phyloP scores from a whole-genome alignment of 2,329 filamentous ascomycete species.

The Talaromyces sp. region DNA sequence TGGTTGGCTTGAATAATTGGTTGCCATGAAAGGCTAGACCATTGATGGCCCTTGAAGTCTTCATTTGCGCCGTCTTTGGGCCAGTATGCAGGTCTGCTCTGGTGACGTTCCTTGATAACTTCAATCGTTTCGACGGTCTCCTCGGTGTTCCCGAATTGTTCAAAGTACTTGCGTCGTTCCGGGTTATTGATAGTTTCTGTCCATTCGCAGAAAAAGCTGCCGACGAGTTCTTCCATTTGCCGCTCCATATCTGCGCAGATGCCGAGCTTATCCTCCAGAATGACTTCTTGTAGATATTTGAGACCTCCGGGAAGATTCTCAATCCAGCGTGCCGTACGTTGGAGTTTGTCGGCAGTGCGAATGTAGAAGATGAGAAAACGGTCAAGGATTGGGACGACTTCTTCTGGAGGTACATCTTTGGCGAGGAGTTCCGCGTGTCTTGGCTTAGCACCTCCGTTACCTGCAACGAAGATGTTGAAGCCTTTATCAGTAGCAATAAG shows the following conservation, averaged over 20 bases:
- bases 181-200: conserved; percentile 71
- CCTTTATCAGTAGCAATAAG: conserved; percentile 89
- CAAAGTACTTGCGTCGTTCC: conserved; percentile 63
- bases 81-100: conserved; percentile 73
- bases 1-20: conserved; percentile 66
- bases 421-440: conserved; percentile 76
- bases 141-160: conserved; percentile 76
- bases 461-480: conserved; percentile 86
- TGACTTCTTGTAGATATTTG: conserved; percentile 73
- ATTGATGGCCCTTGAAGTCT: conserved; percentile 65
- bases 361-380: conserved; percentile 93
- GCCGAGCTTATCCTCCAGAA: conserved; percentile 79
- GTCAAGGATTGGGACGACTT: conserved; percentile 78
- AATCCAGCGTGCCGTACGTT: conserved; percentile 83
- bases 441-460: conserved; percentile 83
- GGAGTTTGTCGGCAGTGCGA: conserved; percentile 82
- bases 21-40: conserved; percentile 70
- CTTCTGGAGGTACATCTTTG: conserved; percentile 76
- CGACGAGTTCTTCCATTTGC: conserved; percentile 82
- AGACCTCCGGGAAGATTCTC: conserved; percentile 79
- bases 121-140: conserved; percentile 68
- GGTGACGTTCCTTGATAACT: conserved; percentile 64
- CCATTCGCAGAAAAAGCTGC: conserved; percentile 87
- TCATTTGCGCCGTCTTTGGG: conserved; percentile 60
- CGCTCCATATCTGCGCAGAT: conserved; percentile 78